Percentiles rank a stretch among this genome's conserved stretches.
Evolutionary conservation across 2,329 filamentous ascomycete species (phyloP).

Genomic region (Lasiodiplodia sp.): DNA sequence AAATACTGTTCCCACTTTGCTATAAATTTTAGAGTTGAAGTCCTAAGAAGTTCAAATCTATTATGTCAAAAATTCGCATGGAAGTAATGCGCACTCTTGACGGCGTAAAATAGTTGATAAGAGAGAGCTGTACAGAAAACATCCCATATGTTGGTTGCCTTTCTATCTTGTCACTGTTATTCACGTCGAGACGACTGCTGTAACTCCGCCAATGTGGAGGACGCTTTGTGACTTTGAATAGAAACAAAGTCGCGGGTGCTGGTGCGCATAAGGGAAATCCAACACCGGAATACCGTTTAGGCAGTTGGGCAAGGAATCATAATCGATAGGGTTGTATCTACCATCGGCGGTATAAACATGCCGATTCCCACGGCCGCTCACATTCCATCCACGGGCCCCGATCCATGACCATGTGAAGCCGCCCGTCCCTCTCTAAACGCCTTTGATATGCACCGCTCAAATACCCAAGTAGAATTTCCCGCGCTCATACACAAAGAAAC

Average conservation of each 20-base stretch:
- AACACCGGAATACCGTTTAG: not conserved
- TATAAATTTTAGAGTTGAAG: too few relatives aligned
- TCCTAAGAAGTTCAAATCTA: too few relatives aligned
- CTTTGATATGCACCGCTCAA: conserved; percentile 33
- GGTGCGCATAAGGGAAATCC: not conserved
- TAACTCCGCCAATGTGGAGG: too few relatives aligned
- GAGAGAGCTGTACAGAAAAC: too few relatives aligned
- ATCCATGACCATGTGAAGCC: not conserved
- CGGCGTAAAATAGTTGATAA: too few relatives aligned
- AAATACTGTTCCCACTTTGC: too few relatives aligned
- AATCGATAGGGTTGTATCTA: conserved; percentile 3
- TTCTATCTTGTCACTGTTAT: too few relatives aligned
- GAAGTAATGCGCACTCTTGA: too few relatives aligned
- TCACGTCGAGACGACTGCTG: too few relatives aligned
- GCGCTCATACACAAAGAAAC: conserved; percentile 73
- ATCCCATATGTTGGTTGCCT: too few relatives aligned
- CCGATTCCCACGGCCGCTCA: not conserved
- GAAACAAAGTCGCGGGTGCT: not conserved
- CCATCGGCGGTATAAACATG: not conserved
- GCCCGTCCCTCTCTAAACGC: conserved; percentile 3
- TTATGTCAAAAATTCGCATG: too few relatives aligned
- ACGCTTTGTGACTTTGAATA: not conserved
- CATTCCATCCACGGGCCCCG: not conserved
- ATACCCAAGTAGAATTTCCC: conserved; percentile 65
- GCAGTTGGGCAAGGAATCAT: not conserved